A percentile compares a stretch with the other conserved stretches of the same genome.
Conservation (phyloP, 208 protist species). For the Trypanosoma cruzi region DNA sequence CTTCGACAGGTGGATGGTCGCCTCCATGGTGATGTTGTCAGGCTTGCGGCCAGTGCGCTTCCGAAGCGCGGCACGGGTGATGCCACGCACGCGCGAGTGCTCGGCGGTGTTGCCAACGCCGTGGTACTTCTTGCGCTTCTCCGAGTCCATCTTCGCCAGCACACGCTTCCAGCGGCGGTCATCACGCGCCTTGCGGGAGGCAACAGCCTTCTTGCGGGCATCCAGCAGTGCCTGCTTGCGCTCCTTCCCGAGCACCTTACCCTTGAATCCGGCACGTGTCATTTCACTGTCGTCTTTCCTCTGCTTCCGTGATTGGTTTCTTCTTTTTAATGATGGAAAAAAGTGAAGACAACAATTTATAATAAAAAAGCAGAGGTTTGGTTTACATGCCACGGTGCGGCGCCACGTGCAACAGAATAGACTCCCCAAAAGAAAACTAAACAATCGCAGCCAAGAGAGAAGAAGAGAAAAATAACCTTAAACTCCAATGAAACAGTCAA, state of each 20-base stretch:
- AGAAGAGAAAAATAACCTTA: too few relatives aligned
- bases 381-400: too few relatives aligned
- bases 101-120: conserved; percentile 88
- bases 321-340: conserved; percentile 3
- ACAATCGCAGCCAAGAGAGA: too few relatives aligned
- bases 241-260: conserved; percentile 82
- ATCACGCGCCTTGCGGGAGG: conserved; percentile 82
- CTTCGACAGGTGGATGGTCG: conserved; percentile 98
- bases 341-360: conserved; percentile 15
- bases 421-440: too few relatives aligned
- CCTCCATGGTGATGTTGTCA: conserved; percentile 94
- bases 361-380: too few relatives aligned
- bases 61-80: conserved; percentile 80
- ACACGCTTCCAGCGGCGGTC: conserved; percentile 91
- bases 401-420: too few relatives aligned
- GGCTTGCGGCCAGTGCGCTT: conserved; percentile 86
- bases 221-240: conserved; percentile 80
- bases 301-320: conserved; percentile 82
- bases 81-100: conserved; percentile 84
- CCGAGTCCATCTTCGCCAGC: conserved; percentile 85
- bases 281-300: conserved; percentile 98
- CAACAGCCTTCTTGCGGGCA: conserved; percentile 66
- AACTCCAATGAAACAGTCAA: too few relatives aligned
- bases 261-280: conserved; percentile 86
- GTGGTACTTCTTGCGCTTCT: conserved; percentile 86